These are phyloP conservation scores for Pseudogymnoascus sp. DNA, from an alignment of 2,329 filamentous ascomycete species.

Conservation along the genomic window DNA sequence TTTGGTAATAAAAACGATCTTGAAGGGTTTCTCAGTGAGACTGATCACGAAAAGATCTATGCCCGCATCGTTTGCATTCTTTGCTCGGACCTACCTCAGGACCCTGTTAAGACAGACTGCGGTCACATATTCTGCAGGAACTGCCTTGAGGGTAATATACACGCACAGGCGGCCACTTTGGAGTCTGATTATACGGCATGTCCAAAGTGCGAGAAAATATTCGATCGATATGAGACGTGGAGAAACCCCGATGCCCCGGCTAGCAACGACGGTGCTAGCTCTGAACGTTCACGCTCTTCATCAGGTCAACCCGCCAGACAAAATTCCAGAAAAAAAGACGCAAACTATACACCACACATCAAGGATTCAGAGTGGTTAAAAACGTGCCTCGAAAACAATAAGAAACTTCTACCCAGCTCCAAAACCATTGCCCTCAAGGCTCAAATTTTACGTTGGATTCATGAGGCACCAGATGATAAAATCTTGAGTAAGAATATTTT, in stretches of 20 bases:
- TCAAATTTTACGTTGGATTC: slow-evolving; percentile 33
- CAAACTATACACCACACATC: slow-evolving; percentile 21
- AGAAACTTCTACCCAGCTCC: slow-evolving; percentile 29
- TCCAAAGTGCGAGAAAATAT: neutral
- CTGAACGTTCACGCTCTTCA: neutral
- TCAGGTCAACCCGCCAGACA: neutral
- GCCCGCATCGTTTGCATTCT: neutral
- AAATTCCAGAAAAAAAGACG: neutral
- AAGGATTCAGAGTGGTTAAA: slow-evolving; percentile 20
- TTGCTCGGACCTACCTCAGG: neutral
- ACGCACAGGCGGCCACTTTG: neutral
- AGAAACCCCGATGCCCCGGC: neutral
- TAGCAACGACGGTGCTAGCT: neutral
- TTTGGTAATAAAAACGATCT: neutral
- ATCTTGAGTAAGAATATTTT: slow-evolving; percentile 27
- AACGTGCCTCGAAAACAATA: slow-evolving; percentile 19
- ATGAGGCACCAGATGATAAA: slow-evolving; percentile 41
- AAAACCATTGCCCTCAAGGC: slow-evolving; percentile 33
- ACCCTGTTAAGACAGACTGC: neutral
- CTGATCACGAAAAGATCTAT: neutral
- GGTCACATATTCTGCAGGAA: neutral
- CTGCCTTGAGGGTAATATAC: neutral
- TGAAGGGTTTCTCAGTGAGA: neutral
- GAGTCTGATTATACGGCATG: neutral
- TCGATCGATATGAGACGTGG: neutral